Percentiles rank a stretch among this genome's conserved stretches.
phyloP scores from a whole-genome alignment of 768 basidiomycete species.

The Ramaria rubella region DNA sequence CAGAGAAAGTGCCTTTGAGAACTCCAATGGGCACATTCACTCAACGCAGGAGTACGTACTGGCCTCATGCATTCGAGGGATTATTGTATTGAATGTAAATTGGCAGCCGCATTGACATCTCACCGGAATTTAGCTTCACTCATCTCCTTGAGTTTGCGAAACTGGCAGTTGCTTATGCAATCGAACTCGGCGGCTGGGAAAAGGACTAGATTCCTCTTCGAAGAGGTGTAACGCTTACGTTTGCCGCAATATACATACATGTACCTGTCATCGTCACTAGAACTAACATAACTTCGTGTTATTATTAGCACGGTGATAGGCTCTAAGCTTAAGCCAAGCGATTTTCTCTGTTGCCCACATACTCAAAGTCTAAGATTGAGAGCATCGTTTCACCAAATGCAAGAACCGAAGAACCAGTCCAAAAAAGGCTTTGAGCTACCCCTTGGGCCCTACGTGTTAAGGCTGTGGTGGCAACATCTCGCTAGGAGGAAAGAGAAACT shows the following conservation, averaged over 20 bases:
- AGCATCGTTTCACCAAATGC: neutral
- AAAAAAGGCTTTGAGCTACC: neutral
- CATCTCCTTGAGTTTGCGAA: slow-evolving; percentile 88
- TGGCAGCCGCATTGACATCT: slow-evolving; percentile 72
- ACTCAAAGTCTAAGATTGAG: neutral
- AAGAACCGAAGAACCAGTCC: neutral
- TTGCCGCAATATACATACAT: too few species aligned
- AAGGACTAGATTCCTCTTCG: neutral
- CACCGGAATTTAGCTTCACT: slow-evolving; percentile 80
- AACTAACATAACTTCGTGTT: too few species aligned
- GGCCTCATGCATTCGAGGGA: slow-evolving; percentile 11
- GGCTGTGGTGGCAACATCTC: neutral
- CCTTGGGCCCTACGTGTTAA: neutral
- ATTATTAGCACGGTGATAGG: too few species aligned
- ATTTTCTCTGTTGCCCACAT: too few species aligned
- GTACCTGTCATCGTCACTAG: too few species aligned
- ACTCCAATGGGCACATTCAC: slow-evolving; percentile 83
- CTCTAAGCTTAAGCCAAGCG: too few species aligned
- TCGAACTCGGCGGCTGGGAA: slow-evolving; percentile 57
- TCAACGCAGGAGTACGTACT: slow-evolving; percentile 71
- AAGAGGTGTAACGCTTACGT: too few species aligned
- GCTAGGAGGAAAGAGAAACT: too few species aligned
- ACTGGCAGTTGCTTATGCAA: slow-evolving; percentile 69
- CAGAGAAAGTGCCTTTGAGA: slow-evolving; percentile 60
- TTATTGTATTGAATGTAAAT: slow-evolving; percentile 9